Percentiles rank a stretch among this genome's conserved stretches.
phyloP scores from a whole-genome alignment of 106 monocot species.

The Phalaenopsis equestris region DNA sequence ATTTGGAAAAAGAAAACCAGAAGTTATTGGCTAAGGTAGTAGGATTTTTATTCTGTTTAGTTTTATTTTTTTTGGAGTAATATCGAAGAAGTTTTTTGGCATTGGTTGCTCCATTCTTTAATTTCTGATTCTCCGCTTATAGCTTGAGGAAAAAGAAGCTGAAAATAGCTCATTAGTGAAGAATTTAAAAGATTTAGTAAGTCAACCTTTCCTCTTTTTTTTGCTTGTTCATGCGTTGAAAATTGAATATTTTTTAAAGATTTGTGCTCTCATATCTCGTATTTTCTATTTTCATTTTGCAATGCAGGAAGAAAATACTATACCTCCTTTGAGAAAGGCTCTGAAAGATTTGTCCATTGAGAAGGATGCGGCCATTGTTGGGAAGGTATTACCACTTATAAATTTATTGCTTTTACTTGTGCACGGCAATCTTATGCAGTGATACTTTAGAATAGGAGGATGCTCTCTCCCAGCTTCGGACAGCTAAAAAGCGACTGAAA shows the following conservation, averaged over 20 bases:
- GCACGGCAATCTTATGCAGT: not conserved
- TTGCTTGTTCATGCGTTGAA: not conserved
- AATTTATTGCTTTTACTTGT: not conserved
- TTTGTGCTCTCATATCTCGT: not conserved
- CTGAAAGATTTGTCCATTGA: conserved; percentile 76
- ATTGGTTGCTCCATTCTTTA: conserved; percentile 2
- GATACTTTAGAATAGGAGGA: conserved; percentile 63
- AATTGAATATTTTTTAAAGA: not conserved
- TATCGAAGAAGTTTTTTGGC: not conserved
- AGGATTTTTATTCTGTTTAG: not conserved
- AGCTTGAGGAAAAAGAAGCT: conserved; percentile 58
- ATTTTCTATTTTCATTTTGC: not conserved
- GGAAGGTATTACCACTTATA: conserved; percentile 37
- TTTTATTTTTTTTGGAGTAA: not conserved
- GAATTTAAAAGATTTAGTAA: conserved; percentile 64
- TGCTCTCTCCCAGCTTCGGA: conserved; percentile 75
- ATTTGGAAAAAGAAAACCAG: conserved; percentile 61
- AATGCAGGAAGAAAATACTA: conserved; percentile 54
- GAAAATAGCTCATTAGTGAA: conserved; percentile 55
- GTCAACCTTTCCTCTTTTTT: conserved; percentile 5
- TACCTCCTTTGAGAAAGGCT: conserved; percentile 76
- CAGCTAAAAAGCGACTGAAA: conserved; percentile 67
- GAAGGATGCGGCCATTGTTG: conserved; percentile 89
- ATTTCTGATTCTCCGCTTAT: conserved; percentile 5
- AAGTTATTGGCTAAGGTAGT: conserved; percentile 49